These are phyloP conservation scores for Vinca minor DNA, from an alignment of 257 asterid genomes.

Conservation along the genomic window DNA sequence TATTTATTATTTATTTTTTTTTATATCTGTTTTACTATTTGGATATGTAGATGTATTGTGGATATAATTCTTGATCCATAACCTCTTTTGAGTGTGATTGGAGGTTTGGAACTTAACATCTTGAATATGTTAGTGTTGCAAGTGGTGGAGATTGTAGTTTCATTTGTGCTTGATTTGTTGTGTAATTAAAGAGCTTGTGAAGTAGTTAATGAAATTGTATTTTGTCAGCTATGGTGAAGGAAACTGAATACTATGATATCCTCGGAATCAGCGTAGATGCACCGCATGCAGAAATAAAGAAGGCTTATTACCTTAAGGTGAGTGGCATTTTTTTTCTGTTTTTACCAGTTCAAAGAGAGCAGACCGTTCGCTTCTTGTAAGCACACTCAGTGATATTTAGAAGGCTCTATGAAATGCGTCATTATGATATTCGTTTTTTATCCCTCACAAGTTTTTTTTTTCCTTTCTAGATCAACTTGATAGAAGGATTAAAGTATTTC, in stretches of 20 bases:
- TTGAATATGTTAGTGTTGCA: constrained; percentile 7
- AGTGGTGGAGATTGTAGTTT: constrained; percentile 4
- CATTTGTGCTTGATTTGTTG: constrained; percentile 10
- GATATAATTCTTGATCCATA: not conserved
- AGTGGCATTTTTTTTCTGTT: constrained; percentile 8
- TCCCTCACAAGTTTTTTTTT: not conserved
- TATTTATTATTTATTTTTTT: no score
- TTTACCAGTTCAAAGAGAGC: not conserved
- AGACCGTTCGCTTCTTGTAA: not conserved
- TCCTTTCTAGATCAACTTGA: not conserved
- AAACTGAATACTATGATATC: constrained; percentile 58
- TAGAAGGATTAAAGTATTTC: constrained; percentile 2
- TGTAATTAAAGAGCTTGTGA: not conserved
- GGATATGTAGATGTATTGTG: not conserved
- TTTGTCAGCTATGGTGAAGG: constrained; percentile 44
- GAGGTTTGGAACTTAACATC: not conserved
- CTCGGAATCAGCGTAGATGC: constrained; percentile 63
- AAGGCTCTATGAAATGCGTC: not conserved
- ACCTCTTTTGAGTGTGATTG: not conserved
- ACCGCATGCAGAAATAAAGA: constrained; percentile 54
- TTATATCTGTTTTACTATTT: not conserved
- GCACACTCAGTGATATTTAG: not conserved
- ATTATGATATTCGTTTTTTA: not conserved
- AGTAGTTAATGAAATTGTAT: not conserved
- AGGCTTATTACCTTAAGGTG: constrained; percentile 74